A percentile compares a stretch with the other conserved stretches of the same genome.
Conservation (phyloP, 495 filamentous ascomycete species). For the Podospora bellae-mahoneyi region DNA sequence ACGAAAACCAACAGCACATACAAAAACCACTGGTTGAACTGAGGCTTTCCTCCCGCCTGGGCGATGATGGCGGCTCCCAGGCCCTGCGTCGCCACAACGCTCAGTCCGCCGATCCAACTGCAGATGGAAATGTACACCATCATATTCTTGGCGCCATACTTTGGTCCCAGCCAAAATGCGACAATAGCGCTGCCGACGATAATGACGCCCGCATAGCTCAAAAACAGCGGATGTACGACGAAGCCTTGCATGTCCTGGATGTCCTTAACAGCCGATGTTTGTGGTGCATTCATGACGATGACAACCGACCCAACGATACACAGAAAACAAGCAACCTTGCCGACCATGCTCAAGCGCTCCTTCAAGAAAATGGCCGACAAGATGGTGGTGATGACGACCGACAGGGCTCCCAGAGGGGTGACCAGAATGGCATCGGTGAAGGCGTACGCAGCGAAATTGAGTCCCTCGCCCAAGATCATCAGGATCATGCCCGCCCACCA, state of each 20-base stretch:
- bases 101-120: conserved; percentile 89
- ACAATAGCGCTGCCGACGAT: conserved; percentile 68
- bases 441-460: conserved; percentile 96
- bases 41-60: conserved; percentile 70
- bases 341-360: conserved; percentile 90
- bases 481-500: conserved; percentile 97
- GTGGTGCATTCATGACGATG: conserved; percentile 90
- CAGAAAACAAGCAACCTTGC: conserved; percentile 91
- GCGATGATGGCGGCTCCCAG: conserved; percentile 88
- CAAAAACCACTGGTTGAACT: conserved; percentile 97
- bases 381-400: conserved; percentile 89
- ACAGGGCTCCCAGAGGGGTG: conserved; percentile 90
- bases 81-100: conserved; percentile 92
- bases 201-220: conserved; percentile 80
- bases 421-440: conserved; percentile 97
- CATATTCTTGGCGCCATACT: conserved; percentile 96
- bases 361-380: conserved; percentile 95
- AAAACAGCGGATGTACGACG: conserved; percentile 82
- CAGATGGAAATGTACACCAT: conserved; percentile 95
- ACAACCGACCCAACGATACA: conserved; percentile 92
- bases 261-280: conserved; percentile 74
- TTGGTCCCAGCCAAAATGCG: conserved; percentile 79
- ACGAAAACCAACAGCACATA: conserved; percentile 93
- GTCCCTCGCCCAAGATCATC: conserved; percentile 95
- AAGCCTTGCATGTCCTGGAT: conserved; percentile 93